Evolutionary conservation across 2,329 filamentous ascomycete species (phyloP).

Genomic region (Pseudofabraea citricarpa): DNA sequence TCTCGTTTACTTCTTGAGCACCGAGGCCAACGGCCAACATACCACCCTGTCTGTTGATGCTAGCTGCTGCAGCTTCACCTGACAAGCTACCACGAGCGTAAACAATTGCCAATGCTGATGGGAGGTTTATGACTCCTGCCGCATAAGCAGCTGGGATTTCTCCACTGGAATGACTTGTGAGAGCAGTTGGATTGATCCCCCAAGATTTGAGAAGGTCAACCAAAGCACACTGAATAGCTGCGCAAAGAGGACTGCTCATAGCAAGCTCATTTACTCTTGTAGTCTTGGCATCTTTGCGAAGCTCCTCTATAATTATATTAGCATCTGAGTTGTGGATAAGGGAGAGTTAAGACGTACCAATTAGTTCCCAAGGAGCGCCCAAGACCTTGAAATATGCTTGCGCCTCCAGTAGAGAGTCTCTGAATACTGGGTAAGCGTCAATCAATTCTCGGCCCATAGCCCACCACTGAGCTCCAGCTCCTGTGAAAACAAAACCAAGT

Average conservation of each 20-base stretch:
- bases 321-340: not conserved
- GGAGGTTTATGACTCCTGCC: conserved; percentile 23
- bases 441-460: conserved; percentile 8
- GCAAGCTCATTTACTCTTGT: conserved; percentile 15
- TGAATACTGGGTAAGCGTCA: conserved; percentile 26
- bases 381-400: not conserved
- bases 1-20: conserved; percentile 13
- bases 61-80: conserved; percentile 15
- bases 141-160: conserved; percentile 42
- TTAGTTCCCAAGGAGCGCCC: not conserved
- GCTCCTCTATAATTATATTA: not conserved
- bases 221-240: conserved; percentile 39
- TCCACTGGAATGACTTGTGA: conserved; percentile 39
- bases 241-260: conserved; percentile 33
- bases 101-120: conserved; percentile 34
- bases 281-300: conserved; percentile 19
- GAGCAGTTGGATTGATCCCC: conserved; percentile 30
- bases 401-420: conserved; percentile 9
- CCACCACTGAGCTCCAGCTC: conserved; percentile 10
- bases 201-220: conserved; percentile 36
- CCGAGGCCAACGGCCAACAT: conserved; percentile 48
- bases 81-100: conserved; percentile 31
- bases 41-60: conserved; percentile 28
- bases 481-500: conserved; percentile 9
- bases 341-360: not conserved